Base-by-base conservation (phyloP, 805 yeast genomes). In the Starmerella vitae region DNA sequence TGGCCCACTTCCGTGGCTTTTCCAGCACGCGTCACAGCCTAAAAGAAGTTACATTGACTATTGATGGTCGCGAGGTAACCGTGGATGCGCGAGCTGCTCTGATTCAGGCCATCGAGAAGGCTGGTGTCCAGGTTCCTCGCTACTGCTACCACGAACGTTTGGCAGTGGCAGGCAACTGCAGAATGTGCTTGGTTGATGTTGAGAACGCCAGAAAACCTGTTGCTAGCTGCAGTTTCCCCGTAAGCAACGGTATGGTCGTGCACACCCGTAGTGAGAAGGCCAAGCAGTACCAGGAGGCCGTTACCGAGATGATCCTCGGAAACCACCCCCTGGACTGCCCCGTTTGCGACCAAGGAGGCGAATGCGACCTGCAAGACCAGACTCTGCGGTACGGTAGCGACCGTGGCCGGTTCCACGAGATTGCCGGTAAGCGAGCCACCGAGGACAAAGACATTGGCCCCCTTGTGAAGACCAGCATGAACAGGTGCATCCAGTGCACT, bases 281-380 rank as follows among this genome's bases (percentile, higher is more conserved):
- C 47, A 76, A 72, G 60, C 74, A 78, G 60, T 83, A 86, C 33
- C 72, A 93, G 57, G 94, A 82, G 62, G 88, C 88, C 58, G 91
- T 82, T 52, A 83, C 93, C 32, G 94, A 83, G 63, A 79, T 82
- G 76, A 64, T 82, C 46, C 69, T 82, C 48, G 83, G 82, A 50
- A 83, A 83, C 67, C 94, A 82, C 65, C 94, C 94, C 18, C 69
- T 82, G 56, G 94, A 83, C 65, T 82, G 93, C 64, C 94, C 93
- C 19, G 78, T 82, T 40, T 82, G 94, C 62, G 94, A 82, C 63
- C 94, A 82, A 63, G 94, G 93, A 63, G 94, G 94, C 49, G 94
- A 82, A 61, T 82, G 94, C 67, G 94, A 82, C 59, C 70, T 82
- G 52, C 94, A 83, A 65, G 94, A 83, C 57, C 94, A 82, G 66